These are phyloP conservation scores for Cladorrhinum sp. DNA, from an alignment of 2,329 filamentous ascomycete species.

Conservation along the genomic window DNA sequence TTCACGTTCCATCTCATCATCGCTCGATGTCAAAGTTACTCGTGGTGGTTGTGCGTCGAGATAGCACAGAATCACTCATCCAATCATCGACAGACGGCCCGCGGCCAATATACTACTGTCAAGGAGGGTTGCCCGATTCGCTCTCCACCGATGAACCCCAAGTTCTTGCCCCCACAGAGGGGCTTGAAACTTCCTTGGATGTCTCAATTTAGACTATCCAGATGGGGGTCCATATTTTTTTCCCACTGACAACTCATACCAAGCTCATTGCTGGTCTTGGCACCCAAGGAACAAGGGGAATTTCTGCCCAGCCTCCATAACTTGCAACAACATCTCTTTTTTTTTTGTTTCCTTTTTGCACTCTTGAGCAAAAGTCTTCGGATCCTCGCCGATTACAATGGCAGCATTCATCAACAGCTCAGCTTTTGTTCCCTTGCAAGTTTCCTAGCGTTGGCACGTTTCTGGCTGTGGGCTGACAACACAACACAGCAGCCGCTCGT, in stretches of 20 bases:
- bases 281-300: slow-evolving; percentile 14
- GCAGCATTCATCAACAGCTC: slow-evolving; percentile 10
- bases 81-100: slow-evolving; percentile 4
- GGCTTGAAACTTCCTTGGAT: slow-evolving; percentile 3
- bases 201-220: slow-evolving; percentile 8
- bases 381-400: slow-evolving; percentile 2
- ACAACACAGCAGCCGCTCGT: slow-evolving; percentile 15
- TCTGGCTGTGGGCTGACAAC: slow-evolving; percentile 19
- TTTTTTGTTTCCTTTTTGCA: slow-evolving; percentile 3
- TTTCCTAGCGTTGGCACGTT: slow-evolving; percentile 11
- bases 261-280: slow-evolving; percentile 10
- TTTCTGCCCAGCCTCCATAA: slow-evolving; percentile 18
- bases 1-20: not conserved
- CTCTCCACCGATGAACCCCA: slow-evolving; percentile 4
- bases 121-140: slow-evolving; percentile 13
- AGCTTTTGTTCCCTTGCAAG: not conserved
- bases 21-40: not conserved
- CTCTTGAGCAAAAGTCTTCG: not conserved
- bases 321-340: not conserved
- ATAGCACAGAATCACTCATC: slow-evolving; percentile 3
- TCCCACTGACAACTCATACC: slow-evolving; percentile 18
- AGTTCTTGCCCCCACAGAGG: slow-evolving; percentile 7
- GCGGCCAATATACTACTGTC: not conserved
- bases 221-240: not conserved
- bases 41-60: not conserved